Percentiles rank a stretch among this genome's conserved stretches.
Conservation (phyloP, 257 asterid genomes). For the Solanum corneliomulleri region DNA sequence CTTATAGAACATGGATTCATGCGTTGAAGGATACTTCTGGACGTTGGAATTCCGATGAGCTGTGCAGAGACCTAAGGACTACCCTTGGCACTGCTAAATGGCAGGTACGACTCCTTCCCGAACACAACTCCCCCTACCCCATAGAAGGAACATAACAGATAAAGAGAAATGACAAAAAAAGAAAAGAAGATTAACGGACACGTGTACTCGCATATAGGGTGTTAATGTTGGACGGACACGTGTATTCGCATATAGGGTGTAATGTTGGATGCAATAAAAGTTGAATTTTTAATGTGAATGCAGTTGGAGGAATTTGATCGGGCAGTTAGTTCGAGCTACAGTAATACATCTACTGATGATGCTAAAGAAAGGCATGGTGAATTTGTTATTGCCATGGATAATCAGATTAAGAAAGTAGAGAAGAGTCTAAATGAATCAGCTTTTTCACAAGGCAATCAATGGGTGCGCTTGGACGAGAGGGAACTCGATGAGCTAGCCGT, state of each 20-base stretch:
- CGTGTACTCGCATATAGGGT: background rate
- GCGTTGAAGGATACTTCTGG: slow-evolving; percentile 51
- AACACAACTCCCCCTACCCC: background rate
- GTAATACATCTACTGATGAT: slow-evolving; percentile 39
- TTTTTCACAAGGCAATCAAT: slow-evolving; percentile 58
- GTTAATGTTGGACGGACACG: background rate
- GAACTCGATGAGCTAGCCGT: slow-evolving; percentile 69
- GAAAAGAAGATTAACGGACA: background rate
- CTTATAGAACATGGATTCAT: slow-evolving; percentile 85
- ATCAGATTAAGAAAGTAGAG: slow-evolving; percentile 58
- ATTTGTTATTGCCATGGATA: slow-evolving; percentile 53
- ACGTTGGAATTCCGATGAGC: slow-evolving; percentile 59
- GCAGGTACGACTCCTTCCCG: slow-evolving; percentile 39
- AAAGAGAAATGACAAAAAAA: background rate
- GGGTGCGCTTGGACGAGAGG: slow-evolving; percentile 76
- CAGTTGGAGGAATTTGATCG: slow-evolving; percentile 91
- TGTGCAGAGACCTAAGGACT: slow-evolving; percentile 67
- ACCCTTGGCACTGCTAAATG: slow-evolving; percentile 88
- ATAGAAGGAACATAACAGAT: background rate
- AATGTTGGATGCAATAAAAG: background rate
- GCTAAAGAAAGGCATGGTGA: slow-evolving; percentile 64
- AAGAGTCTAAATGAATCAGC: slow-evolving; percentile 39
- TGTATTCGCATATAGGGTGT: background rate
- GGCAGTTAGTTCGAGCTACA: slow-evolving; percentile 66
- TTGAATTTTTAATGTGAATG: slow-evolving; percentile 11